Percentiles rank a stretch among this genome's conserved stretches.
Evolutionary conservation across 176 grass and related monocot species (phyloP).

Genomic region (Alloteropsis semialata): DNA sequence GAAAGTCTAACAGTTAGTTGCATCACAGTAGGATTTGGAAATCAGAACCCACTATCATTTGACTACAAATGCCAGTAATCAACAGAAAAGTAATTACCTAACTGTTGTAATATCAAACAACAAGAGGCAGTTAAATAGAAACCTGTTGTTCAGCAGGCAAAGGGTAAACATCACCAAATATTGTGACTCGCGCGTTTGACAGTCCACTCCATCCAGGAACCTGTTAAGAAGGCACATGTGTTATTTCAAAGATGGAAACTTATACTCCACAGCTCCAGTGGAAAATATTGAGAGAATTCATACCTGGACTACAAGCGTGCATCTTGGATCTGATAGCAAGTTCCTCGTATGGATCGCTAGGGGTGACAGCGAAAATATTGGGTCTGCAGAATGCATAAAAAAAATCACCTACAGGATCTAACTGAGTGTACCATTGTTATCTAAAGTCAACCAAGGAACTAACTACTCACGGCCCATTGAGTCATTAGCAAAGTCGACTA

Average conservation of each 20-base stretch:
- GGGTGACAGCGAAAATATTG: slow-evolving; percentile 93
- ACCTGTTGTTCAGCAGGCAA: slow-evolving; percentile 85
- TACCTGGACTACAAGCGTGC: slow-evolving; percentile 97
- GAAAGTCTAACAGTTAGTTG: neutral
- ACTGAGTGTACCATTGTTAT: neutral
- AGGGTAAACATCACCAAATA: slow-evolving; percentile 93
- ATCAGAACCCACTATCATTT: neutral
- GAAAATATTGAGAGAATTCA: slow-evolving; percentile 7
- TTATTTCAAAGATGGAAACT: neutral
- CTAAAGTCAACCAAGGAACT: neutral
- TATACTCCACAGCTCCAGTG: neutral
- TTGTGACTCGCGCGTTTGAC: slow-evolving; percentile 95
- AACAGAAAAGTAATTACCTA: slow-evolving; percentile 15
- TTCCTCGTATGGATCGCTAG: slow-evolving; percentile 96
- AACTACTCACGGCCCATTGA: slow-evolving; percentile 94
- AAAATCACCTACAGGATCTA: neutral
- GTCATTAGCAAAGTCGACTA: slow-evolving; percentile 93
- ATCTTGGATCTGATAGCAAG: slow-evolving; percentile 88
- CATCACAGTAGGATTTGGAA: neutral
- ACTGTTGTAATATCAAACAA: neutral
- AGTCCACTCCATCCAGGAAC: slow-evolving; percentile 98
- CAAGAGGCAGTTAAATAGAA: slow-evolving; percentile 21
- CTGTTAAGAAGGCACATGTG: slow-evolving; percentile 25
- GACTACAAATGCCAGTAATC: neutral
- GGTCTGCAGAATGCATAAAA: slow-evolving; percentile 51